Evolutionary conservation across 495 filamentous ascomycete genomes (phyloP).

Genomic region (Pyrenula massariospora): DNA sequence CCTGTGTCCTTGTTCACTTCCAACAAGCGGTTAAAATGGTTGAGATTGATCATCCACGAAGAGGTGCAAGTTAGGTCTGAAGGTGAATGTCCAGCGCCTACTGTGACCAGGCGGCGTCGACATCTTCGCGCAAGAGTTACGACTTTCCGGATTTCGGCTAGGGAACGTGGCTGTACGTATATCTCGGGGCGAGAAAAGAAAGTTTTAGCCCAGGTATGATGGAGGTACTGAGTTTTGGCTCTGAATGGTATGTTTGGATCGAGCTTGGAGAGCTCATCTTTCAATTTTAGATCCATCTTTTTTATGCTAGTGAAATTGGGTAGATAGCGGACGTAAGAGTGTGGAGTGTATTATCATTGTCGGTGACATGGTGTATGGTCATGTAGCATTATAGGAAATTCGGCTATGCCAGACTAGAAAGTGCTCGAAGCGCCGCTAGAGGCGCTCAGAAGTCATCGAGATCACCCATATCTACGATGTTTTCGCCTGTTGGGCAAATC

Average conservation of each 20-base stretch:
- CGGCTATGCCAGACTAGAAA: no score
- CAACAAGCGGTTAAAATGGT: conserved; percentile 63
- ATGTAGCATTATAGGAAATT: no score
- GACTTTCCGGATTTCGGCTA: conserved; percentile 71
- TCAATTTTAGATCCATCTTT: conserved; percentile 36
- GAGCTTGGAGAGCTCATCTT: conserved; percentile 41
- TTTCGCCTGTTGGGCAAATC: no score
- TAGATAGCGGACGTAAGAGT: no score
- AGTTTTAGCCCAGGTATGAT: conserved; percentile 95
- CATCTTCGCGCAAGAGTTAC: conserved; percentile 71
- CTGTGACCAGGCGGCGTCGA: conserved; percentile 65
- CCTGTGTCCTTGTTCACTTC: conserved; percentile 50
- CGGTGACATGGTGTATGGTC: no score
- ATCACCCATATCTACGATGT: no score
- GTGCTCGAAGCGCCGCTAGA: no score
- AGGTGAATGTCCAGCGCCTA: conserved; percentile 84
- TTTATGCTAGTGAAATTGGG: neutral
- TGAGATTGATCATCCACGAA: conserved; percentile 88
- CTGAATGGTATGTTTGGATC: conserved; percentile 62
- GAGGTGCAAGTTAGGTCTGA: conserved; percentile 89
- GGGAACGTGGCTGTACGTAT: conserved; percentile 69
- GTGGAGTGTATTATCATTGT: no score
- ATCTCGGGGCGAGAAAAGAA: conserved; percentile 80
- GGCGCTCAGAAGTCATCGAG: no score
- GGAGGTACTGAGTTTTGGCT: conserved; percentile 53